phyloP scores from a whole-genome alignment of 345 rosid species.

The Dipteronia sinensis region DNA sequence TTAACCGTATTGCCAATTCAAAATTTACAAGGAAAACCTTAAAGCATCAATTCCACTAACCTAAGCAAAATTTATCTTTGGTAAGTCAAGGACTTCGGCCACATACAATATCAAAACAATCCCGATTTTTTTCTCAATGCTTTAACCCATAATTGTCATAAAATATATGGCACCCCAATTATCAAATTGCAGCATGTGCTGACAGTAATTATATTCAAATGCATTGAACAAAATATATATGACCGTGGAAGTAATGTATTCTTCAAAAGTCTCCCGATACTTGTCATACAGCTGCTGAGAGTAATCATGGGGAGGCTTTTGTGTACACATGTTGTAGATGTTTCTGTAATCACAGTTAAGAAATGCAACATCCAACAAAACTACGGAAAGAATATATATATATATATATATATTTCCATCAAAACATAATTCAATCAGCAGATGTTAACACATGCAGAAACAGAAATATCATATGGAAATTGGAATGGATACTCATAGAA shows the following conservation, averaged over 20 bases:
- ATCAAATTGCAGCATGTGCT: no score
- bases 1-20: no score
- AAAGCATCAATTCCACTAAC: no score
- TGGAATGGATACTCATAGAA: conserved; percentile 54
- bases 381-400: not conserved
- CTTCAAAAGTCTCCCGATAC: conserved; percentile 58
- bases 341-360: conserved; percentile 40
- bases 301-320: conserved; percentile 66
- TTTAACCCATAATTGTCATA: no score
- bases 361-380: not conserved
- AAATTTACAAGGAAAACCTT: no score
- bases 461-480: conserved; percentile 2
- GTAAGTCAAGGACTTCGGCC: no score
- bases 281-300: conserved; percentile 71
- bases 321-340: conserved; percentile 72
- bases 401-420: not conserved
- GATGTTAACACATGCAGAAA: not conserved
- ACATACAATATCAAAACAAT: no score
- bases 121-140: no score
- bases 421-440: not conserved
- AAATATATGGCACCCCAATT: no score
- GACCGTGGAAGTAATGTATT: conserved; percentile 48
- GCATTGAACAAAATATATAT: not conserved
- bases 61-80: no score
- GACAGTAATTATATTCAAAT: not conserved